Conservation (phyloP, 1,284 basidiomycete genomes). For the Pyrrhoderma noxium region DNA sequence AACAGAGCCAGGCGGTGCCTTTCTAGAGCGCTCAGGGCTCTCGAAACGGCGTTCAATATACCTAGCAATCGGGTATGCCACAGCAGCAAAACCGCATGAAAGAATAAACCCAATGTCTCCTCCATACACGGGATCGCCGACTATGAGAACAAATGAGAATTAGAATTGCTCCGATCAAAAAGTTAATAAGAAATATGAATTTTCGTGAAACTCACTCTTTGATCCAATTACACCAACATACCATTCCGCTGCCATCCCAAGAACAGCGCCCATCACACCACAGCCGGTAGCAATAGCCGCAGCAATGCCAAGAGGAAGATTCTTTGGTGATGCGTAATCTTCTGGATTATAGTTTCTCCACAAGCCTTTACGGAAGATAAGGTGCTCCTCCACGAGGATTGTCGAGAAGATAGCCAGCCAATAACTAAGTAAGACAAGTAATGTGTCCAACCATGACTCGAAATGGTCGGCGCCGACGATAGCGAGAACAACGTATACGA, state of each 20-base stretch:
- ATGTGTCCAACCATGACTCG: constrained; percentile 28
- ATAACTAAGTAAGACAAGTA: constrained; percentile 28
- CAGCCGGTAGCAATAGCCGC: constrained; percentile 24
- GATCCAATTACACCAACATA: constrained; percentile 12
- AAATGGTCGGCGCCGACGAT: constrained; percentile 31
- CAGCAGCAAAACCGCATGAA: constrained; percentile 25
- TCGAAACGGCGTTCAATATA: constrained; percentile 25
- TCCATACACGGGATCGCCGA: constrained; percentile 22
- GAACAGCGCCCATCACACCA: constrained; percentile 28
- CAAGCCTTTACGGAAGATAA: constrained; percentile 28
- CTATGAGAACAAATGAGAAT: constrained; percentile 2
- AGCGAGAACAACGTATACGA: constrained; percentile 30
- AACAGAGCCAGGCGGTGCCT: too few species aligned
- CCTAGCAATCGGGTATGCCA: constrained; percentile 27
- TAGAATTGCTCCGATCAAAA: too few species aligned
- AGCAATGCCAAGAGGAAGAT: constrained; percentile 27
- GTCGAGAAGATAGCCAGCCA: constrained; percentile 30
- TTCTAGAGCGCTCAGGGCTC: constrained; percentile 8
- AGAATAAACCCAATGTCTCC: constrained; percentile 30
- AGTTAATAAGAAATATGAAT: too few species aligned
- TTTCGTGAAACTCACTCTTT: constrained; percentile 19
- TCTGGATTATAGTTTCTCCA: constrained; percentile 29
- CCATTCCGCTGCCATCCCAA: constrained; percentile 29
- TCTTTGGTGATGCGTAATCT: constrained; percentile 24
- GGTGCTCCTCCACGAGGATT: constrained; percentile 30